phyloP scores from a whole-genome alignment of 192 early-diverging fungal genomes.

The Helicostylum pulchrum region DNA sequence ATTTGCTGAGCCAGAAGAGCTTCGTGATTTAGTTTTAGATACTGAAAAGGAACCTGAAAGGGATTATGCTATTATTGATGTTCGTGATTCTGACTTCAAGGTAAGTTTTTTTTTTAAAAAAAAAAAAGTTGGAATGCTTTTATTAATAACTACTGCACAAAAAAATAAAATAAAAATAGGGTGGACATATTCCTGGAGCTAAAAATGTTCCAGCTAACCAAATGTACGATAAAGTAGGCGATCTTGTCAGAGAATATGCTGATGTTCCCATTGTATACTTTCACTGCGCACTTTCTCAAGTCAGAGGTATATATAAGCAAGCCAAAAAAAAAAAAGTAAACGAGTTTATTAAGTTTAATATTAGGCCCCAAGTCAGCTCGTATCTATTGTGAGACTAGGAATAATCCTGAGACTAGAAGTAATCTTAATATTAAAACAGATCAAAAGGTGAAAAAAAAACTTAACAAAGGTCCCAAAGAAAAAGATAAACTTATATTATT shows the following conservation, averaged over 20 bases:
- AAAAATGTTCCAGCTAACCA: constrained; percentile 71
- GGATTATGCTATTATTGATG: constrained; percentile 77
- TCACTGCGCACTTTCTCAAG: constrained; percentile 87
- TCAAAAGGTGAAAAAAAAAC: constrained; percentile 21
- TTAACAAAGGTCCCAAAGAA: neutral
- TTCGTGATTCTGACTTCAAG: constrained; percentile 58
- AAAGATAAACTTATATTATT: neutral
- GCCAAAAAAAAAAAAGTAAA: neutral
- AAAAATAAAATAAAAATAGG: constrained; percentile 28
- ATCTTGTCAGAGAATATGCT: constrained; percentile 49
- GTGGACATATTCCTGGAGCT: constrained; percentile 78
- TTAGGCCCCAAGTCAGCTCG: constrained; percentile 53
- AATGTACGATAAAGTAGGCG: constrained; percentile 45
- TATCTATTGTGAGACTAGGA: constrained; percentile 53
- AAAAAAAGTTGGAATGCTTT: neutral
- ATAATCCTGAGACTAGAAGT: constrained; percentile 36
- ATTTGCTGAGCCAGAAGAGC: constrained; percentile 12
- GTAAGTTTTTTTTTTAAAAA: constrained; percentile 28
- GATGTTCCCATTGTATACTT: constrained; percentile 70
- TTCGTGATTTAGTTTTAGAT: constrained; percentile 3
- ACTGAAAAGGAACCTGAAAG: constrained; percentile 35
- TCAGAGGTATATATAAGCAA: constrained; percentile 50
- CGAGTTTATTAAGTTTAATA: neutral
- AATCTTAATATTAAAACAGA: constrained; percentile 21
- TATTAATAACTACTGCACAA: neutral